A percentile compares a stretch with the other conserved stretches of the same genome.
These are phyloP conservation scores for Eleusine coracana DNA, from an alignment of 176 grass and related monocot species.

Conservation along the genomic window DNA sequence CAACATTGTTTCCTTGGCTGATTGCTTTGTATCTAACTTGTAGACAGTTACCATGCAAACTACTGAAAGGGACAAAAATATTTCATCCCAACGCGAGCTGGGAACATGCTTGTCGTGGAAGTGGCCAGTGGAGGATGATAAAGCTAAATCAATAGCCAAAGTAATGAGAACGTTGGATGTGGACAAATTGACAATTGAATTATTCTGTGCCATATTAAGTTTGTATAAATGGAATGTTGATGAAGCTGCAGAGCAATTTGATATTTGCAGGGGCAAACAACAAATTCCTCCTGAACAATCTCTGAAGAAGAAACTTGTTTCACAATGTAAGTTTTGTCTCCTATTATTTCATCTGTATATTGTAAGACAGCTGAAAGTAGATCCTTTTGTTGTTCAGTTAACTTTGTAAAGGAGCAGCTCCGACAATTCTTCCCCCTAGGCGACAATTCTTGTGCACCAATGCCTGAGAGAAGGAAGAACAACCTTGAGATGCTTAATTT, in stretches of 20 bases:
- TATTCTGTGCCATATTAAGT: conserved; percentile 49
- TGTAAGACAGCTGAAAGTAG: conserved; percentile 15
- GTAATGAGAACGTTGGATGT: conserved; percentile 43
- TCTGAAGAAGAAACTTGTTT: conserved; percentile 52
- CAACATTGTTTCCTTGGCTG: conserved; percentile 20
- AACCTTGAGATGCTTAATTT: conserved; percentile 14
- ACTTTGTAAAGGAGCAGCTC: conserved; percentile 48
- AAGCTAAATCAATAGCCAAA: conserved; percentile 45
- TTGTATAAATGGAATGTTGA: conserved; percentile 54
- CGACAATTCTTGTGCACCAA: conserved; percentile 30
- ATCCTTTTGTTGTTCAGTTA: conserved; percentile 40
- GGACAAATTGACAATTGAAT: conserved; percentile 48
- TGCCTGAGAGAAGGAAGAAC: conserved; percentile 15
- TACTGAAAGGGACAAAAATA: conserved; percentile 8
- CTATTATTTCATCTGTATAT: conserved; percentile 10
- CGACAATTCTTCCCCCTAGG: conserved; percentile 43
- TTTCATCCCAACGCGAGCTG: conserved; percentile 20
- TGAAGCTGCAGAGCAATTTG: conserved; percentile 39
- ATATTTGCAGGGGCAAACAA: conserved; percentile 43
- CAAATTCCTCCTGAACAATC: conserved; percentile 16
- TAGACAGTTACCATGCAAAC: conserved; percentile 30
- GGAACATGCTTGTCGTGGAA: conserved; percentile 26
- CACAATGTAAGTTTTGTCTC: conserved; percentile 42
- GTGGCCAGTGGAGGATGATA: conserved; percentile 43
- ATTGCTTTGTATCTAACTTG: conserved; percentile 29